These are phyloP conservation scores for Colletotrichum falcatum DNA, from an alignment of 2,329 filamentous ascomycete genomes.

Conservation along the genomic window DNA sequence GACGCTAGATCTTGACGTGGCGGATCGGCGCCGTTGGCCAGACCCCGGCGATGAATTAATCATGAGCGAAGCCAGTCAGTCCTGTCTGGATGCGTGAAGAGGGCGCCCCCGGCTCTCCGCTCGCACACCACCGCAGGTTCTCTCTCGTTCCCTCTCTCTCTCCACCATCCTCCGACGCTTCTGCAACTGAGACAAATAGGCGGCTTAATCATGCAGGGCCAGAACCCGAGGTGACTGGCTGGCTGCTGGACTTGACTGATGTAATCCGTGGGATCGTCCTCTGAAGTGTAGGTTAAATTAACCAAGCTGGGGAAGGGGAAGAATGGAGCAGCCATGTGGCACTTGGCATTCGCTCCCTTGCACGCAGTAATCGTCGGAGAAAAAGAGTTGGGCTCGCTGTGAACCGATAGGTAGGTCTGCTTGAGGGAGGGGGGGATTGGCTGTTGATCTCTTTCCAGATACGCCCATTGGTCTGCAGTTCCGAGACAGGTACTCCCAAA, in stretches of 20 bases:
- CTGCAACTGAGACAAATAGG: slow-evolving; percentile 14
- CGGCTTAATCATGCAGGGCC: neutral
- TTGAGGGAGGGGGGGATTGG: slow-evolving; percentile 3
- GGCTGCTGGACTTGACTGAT: neutral
- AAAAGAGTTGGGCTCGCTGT: slow-evolving; percentile 9
- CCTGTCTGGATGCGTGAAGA: neutral
- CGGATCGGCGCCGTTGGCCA: slow-evolving; percentile 31
- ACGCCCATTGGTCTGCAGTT: slow-evolving; percentile 27
- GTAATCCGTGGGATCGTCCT: neutral
- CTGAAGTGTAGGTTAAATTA: neutral
- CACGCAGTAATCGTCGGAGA: slow-evolving; percentile 21
- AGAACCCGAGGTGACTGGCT: neutral
- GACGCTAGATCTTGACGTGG: slow-evolving; percentile 29
- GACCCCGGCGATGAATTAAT: no score
- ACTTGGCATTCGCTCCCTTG: slow-evolving; percentile 7
- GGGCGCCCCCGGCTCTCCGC: neutral
- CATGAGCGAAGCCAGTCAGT: slow-evolving; percentile 3
- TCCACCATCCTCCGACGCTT: slow-evolving; percentile 28
- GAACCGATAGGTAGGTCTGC: neutral
- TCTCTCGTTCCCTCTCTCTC: neutral
- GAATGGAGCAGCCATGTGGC: neutral
- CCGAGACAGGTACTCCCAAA: neutral
- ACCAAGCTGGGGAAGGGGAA: neutral
- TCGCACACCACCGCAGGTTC: no score
- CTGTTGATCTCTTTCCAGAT: slow-evolving; percentile 30